Percentiles rank a stretch among this genome's conserved stretches.
These are phyloP conservation scores for Zygosaccharomyces bailii DNA, from an alignment of 805 yeast species.

Conservation along the genomic window DNA sequence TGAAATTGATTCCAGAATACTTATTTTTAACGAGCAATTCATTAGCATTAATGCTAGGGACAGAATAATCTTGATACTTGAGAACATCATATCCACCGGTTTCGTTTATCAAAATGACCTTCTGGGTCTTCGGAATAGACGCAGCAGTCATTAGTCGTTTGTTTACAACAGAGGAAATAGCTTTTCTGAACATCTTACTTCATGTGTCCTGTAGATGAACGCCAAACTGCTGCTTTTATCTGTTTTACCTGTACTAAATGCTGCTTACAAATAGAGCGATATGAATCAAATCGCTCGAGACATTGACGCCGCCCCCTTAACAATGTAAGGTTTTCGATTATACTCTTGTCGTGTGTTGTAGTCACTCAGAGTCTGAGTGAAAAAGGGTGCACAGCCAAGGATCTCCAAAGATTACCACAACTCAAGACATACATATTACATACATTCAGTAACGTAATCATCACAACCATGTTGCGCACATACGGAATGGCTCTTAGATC, in stretches of 20 bases:
- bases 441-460: neutral
- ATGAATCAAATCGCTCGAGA: neutral
- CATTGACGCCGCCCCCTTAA: slow-evolving; percentile 1
- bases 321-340: neutral
- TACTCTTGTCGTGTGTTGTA: neutral
- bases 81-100: slow-evolving; percentile 59
- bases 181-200: neutral
- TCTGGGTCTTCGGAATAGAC: slow-evolving; percentile 51
- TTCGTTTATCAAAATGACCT: slow-evolving; percentile 52
- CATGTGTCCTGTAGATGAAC: too few relatives aligned
- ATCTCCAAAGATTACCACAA: neutral
- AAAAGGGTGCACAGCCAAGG: slow-evolving; percentile 3
- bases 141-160: slow-evolving; percentile 1
- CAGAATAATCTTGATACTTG: slow-evolving; percentile 53
- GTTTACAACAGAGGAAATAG: neutral
- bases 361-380: slow-evolving; percentile 1
- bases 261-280: slow-evolving; percentile 4
- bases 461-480: neutral
- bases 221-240: neutral
- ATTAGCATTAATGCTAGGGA: slow-evolving; percentile 52
- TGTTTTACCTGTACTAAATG: too few relatives aligned
- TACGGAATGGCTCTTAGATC: neutral
- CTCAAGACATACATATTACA: too few relatives aligned
- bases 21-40: slow-evolving; percentile 70
- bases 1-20: slow-evolving; percentile 77